phyloP scores from a whole-genome alignment of 352 stramenopile species.

The Phytophthora melonis region DNA sequence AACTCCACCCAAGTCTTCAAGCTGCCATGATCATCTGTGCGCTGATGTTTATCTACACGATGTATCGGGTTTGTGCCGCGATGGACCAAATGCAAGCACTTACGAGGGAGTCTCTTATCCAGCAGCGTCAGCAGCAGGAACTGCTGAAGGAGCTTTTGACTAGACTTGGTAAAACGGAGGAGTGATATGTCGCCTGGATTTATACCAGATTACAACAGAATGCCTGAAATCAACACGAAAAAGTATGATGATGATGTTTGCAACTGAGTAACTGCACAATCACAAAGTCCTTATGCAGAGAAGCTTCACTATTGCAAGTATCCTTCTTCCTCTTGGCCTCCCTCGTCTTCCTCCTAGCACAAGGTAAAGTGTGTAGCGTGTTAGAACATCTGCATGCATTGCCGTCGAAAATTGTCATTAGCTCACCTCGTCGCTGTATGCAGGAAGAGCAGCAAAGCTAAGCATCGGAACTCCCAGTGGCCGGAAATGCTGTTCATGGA shows the following conservation, averaged over 20 bases:
- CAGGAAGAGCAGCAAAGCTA: conserved; percentile 56
- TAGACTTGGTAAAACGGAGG: conserved; percentile 39
- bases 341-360: conserved; percentile 46
- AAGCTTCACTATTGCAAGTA: conserved; percentile 28
- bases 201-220: not conserved
- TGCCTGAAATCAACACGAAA: not conserved
- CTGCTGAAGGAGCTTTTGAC: conserved; percentile 69
- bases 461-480: conserved; percentile 54
- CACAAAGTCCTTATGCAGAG: not conserved
- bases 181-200: not conserved
- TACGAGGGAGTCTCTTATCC: conserved; percentile 60
- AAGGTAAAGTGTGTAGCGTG: not conserved
- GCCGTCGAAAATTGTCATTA: not conserved
- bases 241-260: not conserved
- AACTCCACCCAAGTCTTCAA: conserved; percentile 46
- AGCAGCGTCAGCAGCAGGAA: conserved; percentile 73
- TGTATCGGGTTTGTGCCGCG: conserved; percentile 62
- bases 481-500: conserved; percentile 10
- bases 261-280: conserved; percentile 4
- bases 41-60: conserved; percentile 77
- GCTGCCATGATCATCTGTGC: conserved; percentile 57
- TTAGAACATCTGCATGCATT: not conserved
- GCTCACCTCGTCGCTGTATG: conserved; percentile 65
- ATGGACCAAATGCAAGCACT: conserved; percentile 73
- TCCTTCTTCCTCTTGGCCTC: conserved; percentile 19